Conservation (phyloP, 2,329 filamentous ascomycete species). For the Phialemonium atrogriseum region DNA sequence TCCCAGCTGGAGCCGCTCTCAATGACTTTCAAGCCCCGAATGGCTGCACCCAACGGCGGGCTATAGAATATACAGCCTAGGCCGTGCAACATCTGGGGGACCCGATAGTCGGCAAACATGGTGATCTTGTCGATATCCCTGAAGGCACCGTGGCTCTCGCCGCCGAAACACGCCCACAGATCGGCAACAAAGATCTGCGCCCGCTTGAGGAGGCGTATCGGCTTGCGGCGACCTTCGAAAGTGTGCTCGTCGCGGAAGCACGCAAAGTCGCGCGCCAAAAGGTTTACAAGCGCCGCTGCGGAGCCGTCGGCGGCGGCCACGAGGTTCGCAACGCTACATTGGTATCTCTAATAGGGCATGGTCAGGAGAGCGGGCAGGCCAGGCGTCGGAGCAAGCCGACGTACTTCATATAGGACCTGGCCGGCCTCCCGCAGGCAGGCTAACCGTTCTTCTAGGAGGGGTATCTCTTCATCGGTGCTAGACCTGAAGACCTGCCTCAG, state of each 20-base stretch:
- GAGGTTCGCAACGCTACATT: conserved; percentile 64
- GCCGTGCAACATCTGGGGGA: conserved; percentile 84
- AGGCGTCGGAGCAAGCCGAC: conserved; percentile 9
- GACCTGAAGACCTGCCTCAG: conserved; percentile 77
- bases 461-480: conserved; percentile 77
- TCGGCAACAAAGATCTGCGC: conserved; percentile 96
- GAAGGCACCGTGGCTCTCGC: conserved; percentile 70
- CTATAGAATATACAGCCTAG: conserved; percentile 80
- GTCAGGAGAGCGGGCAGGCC: not conserved
- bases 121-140: conserved; percentile 90
- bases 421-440: conserved; percentile 77
- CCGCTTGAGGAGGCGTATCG: conserved; percentile 80
- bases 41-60: conserved; percentile 64
- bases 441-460: conserved; percentile 70
- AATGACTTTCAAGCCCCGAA: conserved; percentile 57
- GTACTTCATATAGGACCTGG: conserved; percentile 66
- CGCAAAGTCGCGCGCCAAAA: conserved; percentile 71
- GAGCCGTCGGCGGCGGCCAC: conserved; percentile 69
- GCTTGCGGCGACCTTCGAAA: conserved; percentile 62
- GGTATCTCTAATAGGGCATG: conserved; percentile 51
- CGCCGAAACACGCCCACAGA: conserved; percentile 91
- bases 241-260: conserved; percentile 77
- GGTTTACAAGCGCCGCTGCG: conserved; percentile 76
- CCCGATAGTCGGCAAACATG: conserved; percentile 97
- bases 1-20: conserved; percentile 71